These are phyloP conservation scores for Gypsophila paniculata DNA, from an alignment of 179 eudicot genomes.

Conservation along the genomic window DNA sequence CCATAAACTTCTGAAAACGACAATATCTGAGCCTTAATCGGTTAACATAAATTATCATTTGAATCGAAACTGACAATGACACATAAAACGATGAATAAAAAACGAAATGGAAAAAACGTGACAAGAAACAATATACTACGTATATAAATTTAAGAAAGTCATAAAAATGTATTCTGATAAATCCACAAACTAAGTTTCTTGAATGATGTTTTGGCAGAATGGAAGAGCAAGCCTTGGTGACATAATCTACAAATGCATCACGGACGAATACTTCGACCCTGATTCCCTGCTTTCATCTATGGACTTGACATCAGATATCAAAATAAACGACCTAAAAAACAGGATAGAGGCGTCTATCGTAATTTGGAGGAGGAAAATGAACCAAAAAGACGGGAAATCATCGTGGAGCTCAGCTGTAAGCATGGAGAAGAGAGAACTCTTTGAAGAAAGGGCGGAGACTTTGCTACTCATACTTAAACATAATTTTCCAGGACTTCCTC, in stretches of 20 bases:
- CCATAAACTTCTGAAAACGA: neutral
- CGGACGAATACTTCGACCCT: slow-evolving; percentile 80
- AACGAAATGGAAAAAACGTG: too few relatives aligned
- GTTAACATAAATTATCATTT: too few relatives aligned
- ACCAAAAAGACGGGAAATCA: slow-evolving; percentile 63
- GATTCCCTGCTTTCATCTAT: slow-evolving; percentile 45
- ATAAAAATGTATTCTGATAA: too few relatives aligned
- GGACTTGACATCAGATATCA: slow-evolving; percentile 74
- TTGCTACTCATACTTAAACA: slow-evolving; percentile 73
- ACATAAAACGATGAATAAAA: neutral
- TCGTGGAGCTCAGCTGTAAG: slow-evolving; percentile 68
- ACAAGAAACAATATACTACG: neutral
- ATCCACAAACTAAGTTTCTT: neutral
- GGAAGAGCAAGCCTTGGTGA: slow-evolving; percentile 90
- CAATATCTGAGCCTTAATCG: neutral
- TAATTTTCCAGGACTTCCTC: slow-evolving; percentile 77
- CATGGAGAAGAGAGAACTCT: slow-evolving; percentile 77
- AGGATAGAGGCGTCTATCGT: slow-evolving; percentile 84
- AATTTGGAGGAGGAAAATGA: slow-evolving; percentile 88
- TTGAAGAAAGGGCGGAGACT: slow-evolving; percentile 84
- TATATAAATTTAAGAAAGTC: too few relatives aligned
- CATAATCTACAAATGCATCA: slow-evolving; percentile 64
- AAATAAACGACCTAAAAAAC: slow-evolving; percentile 77
- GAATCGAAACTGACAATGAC: neutral
- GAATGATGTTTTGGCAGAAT: slow-evolving; percentile 40